These are phyloP conservation scores for Crithidia acanthocephali DNA, from an alignment of 208 protist species.

Conservation along the genomic window DNA sequence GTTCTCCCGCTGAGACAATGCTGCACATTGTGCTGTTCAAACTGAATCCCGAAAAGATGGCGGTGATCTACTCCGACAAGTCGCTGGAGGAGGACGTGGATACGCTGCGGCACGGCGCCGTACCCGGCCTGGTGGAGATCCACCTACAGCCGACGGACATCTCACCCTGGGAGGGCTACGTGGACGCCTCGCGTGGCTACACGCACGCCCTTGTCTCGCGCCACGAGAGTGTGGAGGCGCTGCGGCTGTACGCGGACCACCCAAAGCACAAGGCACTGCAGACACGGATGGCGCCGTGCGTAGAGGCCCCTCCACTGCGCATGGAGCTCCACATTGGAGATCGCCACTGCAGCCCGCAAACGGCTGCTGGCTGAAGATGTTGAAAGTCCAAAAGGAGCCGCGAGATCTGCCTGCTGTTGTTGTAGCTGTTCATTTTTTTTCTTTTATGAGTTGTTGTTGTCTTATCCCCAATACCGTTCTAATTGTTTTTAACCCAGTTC, in stretches of 20 bases:
- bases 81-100: constrained; percentile 20
- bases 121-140: constrained; percentile 51
- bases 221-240: constrained; percentile 41
- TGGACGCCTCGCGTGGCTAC: constrained; percentile 45
- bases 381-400: too few relatives aligned
- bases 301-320: constrained; percentile 33
- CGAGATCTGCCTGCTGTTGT: too few relatives aligned
- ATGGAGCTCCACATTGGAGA: constrained; percentile 40
- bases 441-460: too few relatives aligned
- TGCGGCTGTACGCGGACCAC: constrained; percentile 37
- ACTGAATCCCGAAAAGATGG: constrained; percentile 44
- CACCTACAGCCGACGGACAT: constrained; percentile 40
- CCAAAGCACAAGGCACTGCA: constrained; percentile 50
- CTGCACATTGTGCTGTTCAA: constrained; percentile 71
- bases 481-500: too few relatives aligned
- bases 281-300: constrained; percentile 33
- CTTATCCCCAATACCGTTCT: too few relatives aligned
- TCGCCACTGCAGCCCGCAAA: background rate
- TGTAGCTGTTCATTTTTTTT: too few relatives aligned
- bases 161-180: constrained; percentile 50
- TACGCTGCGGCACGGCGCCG: constrained; percentile 22
- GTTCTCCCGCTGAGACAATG: constrained; percentile 27
- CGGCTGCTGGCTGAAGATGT: background rate
- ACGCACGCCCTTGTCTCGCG: constrained; percentile 63
- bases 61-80: constrained; percentile 14